Evolutionary conservation across 306 rosid genomes (phyloP).

Genomic region (Herpetospermum pedunculosum): DNA sequence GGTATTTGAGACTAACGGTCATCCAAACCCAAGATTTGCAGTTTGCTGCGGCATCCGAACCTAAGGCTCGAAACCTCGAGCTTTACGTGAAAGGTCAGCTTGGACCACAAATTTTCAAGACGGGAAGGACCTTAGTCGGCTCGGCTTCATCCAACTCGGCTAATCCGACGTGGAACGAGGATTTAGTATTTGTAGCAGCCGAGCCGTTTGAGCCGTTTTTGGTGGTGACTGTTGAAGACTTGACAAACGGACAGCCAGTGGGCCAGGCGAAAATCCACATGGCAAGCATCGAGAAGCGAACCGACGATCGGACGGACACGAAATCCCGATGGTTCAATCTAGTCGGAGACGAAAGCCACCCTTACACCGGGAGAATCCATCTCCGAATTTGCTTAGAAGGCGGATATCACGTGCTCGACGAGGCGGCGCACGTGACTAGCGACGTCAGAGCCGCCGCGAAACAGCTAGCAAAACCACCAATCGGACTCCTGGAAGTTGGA

Average conservation of each 20-base stretch:
- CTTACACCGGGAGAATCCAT: slow-evolving; percentile 60
- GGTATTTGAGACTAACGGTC: slow-evolving; percentile 88
- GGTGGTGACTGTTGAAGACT: slow-evolving; percentile 36
- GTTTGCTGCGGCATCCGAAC: slow-evolving; percentile 32
- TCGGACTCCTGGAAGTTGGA: slow-evolving; percentile 74
- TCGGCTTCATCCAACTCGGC: slow-evolving; percentile 24
- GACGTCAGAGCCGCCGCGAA: slow-evolving; percentile 65
- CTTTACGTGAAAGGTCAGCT: slow-evolving; percentile 63
- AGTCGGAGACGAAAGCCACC: slow-evolving; percentile 25
- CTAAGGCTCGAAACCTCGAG: slow-evolving; percentile 36
- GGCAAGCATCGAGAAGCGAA: slow-evolving; percentile 47
- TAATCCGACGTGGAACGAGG: slow-evolving; percentile 76
- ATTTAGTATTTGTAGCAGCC: slow-evolving; percentile 62
- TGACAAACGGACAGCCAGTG: slow-evolving; percentile 23
- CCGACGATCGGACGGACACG: slow-evolving; percentile 35
- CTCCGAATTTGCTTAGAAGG: slow-evolving; percentile 66
- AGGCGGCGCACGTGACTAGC: slow-evolving; percentile 78
- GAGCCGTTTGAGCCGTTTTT: slow-evolving; percentile 87
- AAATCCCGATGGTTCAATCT: slow-evolving; percentile 84
- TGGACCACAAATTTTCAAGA: slow-evolving; percentile 65
- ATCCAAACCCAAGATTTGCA: slow-evolving; percentile 88
- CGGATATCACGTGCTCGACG: slow-evolving; percentile 86
- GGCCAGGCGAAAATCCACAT: slow-evolving; percentile 54
- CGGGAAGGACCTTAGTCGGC: slow-evolving; percentile 34
- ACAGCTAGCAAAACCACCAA: slow-evolving; percentile 45